Base-by-base conservation (phyloP, 306 rosid genomes). In the Calophaca sinica region DNA sequence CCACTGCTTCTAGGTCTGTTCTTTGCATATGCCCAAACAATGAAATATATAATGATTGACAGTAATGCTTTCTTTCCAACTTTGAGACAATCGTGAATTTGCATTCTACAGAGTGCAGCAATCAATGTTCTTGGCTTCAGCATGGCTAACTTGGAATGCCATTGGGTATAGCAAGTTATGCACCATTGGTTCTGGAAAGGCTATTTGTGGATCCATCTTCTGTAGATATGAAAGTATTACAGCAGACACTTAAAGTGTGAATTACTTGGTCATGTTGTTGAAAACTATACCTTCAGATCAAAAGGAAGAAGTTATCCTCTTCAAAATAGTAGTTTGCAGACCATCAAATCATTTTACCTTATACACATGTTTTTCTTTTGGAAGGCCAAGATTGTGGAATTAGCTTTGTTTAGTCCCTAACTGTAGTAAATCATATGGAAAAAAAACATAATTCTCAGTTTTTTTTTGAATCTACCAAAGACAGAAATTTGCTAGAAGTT, bases 311-410 rank as follows among this genome's bases (percentile, higher is more conserved):
- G 2, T 33, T 33, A 32, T 33, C 36, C 36, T 33, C 36, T 33
- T 33, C 4, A 33, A 33, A 33, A 33, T 2, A 33, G 55, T 15
- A 11, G 65, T 28, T 64, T 26, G 46, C 28, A 42, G 44, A 32
- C 26, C 26, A 20, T 11, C 62, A 54, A 76, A 53, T 52, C 36
- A 53, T 66, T 32, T 14, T 14, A 15, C 63, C 62, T 53, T 58
- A 5, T 35, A 7, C 66, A 14, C 39, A 41, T 42, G 11, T 14
- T 54, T 46, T 71, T 73, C 69, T 32, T 13, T 28, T 9, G 7
- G 4, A 49, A 4, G 11, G n/a, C 6, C 28, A 6, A 73, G 6
- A 6, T 72, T 45, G 13, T 5, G 33, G 60, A 12, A 10, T 9
- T 59, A 14, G 2, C 59, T 60, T 52, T 52, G 41, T 31, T 9